A percentile compares a stretch with the other conserved stretches of the same genome.
Conservation (phyloP, 345 rosid genomes). For the Hypericum perforatum region DNA sequence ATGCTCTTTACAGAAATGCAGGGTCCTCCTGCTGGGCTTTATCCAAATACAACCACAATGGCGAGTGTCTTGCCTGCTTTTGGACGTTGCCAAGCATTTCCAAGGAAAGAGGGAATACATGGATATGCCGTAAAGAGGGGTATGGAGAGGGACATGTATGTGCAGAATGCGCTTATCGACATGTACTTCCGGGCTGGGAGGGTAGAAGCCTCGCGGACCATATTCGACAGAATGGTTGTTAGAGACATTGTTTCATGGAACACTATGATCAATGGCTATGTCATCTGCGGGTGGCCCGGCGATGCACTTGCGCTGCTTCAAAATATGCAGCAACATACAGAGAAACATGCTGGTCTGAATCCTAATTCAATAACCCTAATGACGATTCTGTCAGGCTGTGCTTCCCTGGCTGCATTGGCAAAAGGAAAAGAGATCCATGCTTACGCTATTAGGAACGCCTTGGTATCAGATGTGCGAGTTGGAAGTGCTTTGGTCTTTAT, state of each 20-base stretch:
- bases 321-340: slow-evolving; percentile 48
- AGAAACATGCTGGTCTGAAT: slow-evolving; percentile 21
- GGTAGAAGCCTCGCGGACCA: slow-evolving; percentile 37
- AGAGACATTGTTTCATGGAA: slow-evolving; percentile 82
- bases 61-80: slow-evolving; percentile 71
- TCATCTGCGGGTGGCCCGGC: slow-evolving; percentile 37
- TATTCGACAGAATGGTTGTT: slow-evolving; percentile 52
- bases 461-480: slow-evolving; percentile 64
- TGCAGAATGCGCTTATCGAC: slow-evolving; percentile 83
- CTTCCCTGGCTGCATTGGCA: slow-evolving; percentile 56
- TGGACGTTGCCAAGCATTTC: slow-evolving; percentile 45
- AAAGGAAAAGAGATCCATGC: slow-evolving; percentile 90
- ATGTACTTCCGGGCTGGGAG: slow-evolving; percentile 73
- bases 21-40: slow-evolving; percentile 34
- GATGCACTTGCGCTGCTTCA: slow-evolving; percentile 52
- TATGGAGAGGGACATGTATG: slow-evolving; percentile 46
- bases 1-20: slow-evolving; percentile 65
- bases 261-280: slow-evolving; percentile 73
- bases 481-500: slow-evolving; percentile 90
- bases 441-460: slow-evolving; percentile 57
- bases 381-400: slow-evolving; percentile 81
- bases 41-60: slow-evolving; percentile 75
- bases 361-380: slow-evolving; percentile 80
- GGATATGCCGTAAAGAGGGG: slow-evolving; percentile 64
- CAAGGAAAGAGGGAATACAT: slow-evolving; percentile 58